These are phyloP conservation scores for Helotiales sp. DNA, from an alignment of 2,329 filamentous ascomycete genomes.

Conservation along the genomic window DNA sequence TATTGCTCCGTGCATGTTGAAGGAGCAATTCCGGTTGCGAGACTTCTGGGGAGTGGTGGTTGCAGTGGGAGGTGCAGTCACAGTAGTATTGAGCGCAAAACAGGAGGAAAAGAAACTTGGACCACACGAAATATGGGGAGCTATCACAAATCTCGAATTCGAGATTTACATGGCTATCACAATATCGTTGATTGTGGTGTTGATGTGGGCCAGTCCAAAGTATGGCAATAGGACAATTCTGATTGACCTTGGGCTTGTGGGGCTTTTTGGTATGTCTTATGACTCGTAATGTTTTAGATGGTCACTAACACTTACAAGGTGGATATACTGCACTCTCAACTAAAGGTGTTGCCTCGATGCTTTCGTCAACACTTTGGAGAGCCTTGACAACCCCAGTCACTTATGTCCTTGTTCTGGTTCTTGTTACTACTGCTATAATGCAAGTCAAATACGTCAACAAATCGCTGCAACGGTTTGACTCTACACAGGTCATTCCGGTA, in stretches of 20 bases:
- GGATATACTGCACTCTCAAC: conserved; percentile 97
- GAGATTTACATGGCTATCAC: conserved; percentile 86
- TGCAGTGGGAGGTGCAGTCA: conserved; percentile 83
- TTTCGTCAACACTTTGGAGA: conserved; percentile 86
- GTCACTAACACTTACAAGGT: conserved; percentile 49
- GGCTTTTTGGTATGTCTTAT: conserved; percentile 70
- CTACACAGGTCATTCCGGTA: conserved; percentile 95
- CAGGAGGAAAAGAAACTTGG: conserved; percentile 88
- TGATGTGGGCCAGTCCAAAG: conserved; percentile 80
- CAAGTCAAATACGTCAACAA: conserved; percentile 97
- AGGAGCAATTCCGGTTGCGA: conserved; percentile 80
- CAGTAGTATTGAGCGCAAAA: conserved; percentile 88
- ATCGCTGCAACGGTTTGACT: conserved; percentile 88
- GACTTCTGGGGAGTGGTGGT: conserved; percentile 89
- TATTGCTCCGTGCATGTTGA: conserved; percentile 91
- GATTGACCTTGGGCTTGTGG: conserved; percentile 91
- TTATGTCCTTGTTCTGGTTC: conserved; percentile 77
- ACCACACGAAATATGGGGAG: conserved; percentile 84
- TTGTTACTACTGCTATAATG: conserved; percentile 85
- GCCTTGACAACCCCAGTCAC: conserved; percentile 91
- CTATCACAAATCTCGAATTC: conserved; percentile 87
- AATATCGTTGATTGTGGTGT: conserved; percentile 65
- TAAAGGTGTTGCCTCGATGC: conserved; percentile 92
- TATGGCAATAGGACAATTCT: conserved; percentile 87
- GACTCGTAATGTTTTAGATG: neutral